Evolutionary conservation across 495 filamentous ascomycete species (phyloP).

Genomic region (Neurospora sp.): DNA sequence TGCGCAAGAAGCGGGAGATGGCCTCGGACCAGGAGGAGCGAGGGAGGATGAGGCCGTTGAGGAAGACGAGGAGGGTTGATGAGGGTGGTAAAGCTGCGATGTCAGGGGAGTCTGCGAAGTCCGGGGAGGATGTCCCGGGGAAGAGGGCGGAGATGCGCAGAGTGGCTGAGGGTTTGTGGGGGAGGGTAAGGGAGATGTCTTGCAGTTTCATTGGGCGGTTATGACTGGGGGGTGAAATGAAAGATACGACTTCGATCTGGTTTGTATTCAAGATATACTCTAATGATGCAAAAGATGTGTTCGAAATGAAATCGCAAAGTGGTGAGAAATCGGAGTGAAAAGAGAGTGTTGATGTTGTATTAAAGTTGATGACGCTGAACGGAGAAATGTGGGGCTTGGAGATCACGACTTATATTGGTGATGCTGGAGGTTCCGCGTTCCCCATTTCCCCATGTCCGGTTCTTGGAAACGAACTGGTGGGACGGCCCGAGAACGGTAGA

Average conservation of each 20-base stretch:
- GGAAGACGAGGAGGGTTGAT: slow-evolving; percentile 44
- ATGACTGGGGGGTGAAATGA: not conserved
- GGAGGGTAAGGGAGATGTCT: slow-evolving; percentile 6
- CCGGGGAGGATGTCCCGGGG: not conserved
- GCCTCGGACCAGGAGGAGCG: slow-evolving; percentile 38
- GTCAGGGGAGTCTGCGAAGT: not conserved
- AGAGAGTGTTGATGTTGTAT: not conserved
- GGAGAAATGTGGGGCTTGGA: not conserved
- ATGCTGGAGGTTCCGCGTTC: not conserved
- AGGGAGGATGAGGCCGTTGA: slow-evolving; percentile 51
- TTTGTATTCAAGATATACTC: not conserved
- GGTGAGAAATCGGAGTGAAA: not conserved
- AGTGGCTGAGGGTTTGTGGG: slow-evolving; percentile 14
- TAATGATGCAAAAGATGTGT: not conserved
- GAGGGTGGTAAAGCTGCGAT: slow-evolving; percentile 3
- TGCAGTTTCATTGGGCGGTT: not conserved
- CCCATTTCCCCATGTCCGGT: not conserved
- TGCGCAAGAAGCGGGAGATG: slow-evolving; percentile 31
- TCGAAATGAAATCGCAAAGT: not conserved
- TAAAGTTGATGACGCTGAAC: not conserved
- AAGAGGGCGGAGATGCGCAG: slow-evolving; percentile 9
- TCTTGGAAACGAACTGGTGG: not conserved
- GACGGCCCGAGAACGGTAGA: not conserved
- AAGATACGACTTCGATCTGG: not conserved
- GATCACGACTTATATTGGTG: not conserved